These are phyloP conservation scores for Kwoniella heveanensis DNA, from an alignment of 768 basidiomycete species.

Conservation along the genomic window DNA sequence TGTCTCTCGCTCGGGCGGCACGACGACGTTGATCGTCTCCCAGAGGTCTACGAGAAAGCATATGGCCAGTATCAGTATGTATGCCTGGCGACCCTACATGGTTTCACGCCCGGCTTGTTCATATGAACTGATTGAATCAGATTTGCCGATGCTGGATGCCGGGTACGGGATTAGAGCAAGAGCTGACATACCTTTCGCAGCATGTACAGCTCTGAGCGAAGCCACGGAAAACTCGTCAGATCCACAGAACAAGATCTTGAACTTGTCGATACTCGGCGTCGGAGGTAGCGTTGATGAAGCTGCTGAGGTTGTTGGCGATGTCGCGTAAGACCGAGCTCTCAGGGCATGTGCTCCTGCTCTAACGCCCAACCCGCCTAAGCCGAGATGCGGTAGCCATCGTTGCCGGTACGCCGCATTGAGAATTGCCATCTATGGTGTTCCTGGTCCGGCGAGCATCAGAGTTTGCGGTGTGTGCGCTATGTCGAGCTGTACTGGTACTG, in stretches of 20 bases:
- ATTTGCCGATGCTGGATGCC: no score
- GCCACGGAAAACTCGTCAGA: conserved; percentile 83
- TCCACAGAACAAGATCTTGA: conserved; percentile 75
- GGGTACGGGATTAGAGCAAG: no score
- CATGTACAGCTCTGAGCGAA: conserved; percentile 67
- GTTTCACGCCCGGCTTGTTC: no score
- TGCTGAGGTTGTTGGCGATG: neutral
- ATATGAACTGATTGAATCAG: no score
- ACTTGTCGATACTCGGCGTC: conserved; percentile 6
- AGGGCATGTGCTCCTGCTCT: no score
- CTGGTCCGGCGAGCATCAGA: no score
- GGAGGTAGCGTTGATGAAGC: no score
- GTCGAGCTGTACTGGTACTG: neutral
- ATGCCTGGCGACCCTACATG: no score
- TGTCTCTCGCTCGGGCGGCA: conserved; percentile 68
- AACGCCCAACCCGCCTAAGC: neutral
- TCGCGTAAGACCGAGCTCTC: neutral
- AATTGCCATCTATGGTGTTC: neutral
- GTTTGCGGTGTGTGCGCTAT: no score
- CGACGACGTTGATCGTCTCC: conserved; percentile 68
- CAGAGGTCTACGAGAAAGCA: conserved; percentile 68
- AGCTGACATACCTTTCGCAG: conserved; percentile 63
- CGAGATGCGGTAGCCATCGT: neutral
- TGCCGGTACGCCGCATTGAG: neutral
- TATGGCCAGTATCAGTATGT: no score